Percentiles rank a stretch among this genome's conserved stretches.
These are phyloP conservation scores for Phaeodactylum tricornutum DNA, from an alignment of 108 stramenopile species.

Conservation along the genomic window DNA sequence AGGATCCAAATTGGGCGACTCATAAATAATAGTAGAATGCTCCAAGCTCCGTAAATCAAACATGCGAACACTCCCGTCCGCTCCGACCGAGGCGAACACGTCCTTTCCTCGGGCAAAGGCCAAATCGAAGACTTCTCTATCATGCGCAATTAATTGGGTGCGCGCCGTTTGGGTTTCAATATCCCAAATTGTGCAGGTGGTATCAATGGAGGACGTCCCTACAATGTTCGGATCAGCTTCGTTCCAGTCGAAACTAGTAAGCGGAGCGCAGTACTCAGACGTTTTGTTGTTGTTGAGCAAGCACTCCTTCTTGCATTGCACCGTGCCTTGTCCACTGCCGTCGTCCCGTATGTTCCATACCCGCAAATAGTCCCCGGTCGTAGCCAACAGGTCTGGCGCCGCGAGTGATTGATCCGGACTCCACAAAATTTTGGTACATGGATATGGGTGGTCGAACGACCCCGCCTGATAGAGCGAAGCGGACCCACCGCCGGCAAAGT, in stretches of 20 bases:
- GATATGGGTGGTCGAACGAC: conserved; percentile 92
- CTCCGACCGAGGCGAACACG: conserved; percentile 95
- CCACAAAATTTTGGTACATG: conserved; percentile 90
- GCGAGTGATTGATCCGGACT: conserved; percentile 40
- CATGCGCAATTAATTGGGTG: conserved; percentile 99
- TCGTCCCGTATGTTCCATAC: conserved; percentile 77
- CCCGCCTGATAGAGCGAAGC: conserved; percentile 49
- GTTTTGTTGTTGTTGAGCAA: conserved; percentile 95
- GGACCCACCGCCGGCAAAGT: conserved; percentile 13
- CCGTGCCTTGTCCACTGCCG: conserved; percentile 20
- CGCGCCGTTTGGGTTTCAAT: conserved; percentile 64
- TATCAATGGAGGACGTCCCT: conserved; percentile 92
- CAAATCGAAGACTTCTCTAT: conserved; percentile 97
- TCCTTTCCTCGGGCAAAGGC: conserved; percentile 90
- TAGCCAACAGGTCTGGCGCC: conserved; percentile 87
- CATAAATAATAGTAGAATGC: conserved; percentile 97
- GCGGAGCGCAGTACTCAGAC: conserved; percentile 94
- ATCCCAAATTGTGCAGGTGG: conserved; percentile 99
- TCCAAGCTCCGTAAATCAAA: conserved; percentile 95
- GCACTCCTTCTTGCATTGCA: conserved; percentile 65
- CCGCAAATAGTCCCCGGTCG: conserved; percentile 94
- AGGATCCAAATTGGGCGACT: conserved; percentile 84
- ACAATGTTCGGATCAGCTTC: conserved; percentile 79
- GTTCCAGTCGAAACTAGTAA: conserved; percentile 96
- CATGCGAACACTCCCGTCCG: conserved; percentile 94